These are phyloP conservation scores for Lithospermum erythrorhizon DNA, from an alignment of 257 asterid genomes.

Conservation along the genomic window DNA sequence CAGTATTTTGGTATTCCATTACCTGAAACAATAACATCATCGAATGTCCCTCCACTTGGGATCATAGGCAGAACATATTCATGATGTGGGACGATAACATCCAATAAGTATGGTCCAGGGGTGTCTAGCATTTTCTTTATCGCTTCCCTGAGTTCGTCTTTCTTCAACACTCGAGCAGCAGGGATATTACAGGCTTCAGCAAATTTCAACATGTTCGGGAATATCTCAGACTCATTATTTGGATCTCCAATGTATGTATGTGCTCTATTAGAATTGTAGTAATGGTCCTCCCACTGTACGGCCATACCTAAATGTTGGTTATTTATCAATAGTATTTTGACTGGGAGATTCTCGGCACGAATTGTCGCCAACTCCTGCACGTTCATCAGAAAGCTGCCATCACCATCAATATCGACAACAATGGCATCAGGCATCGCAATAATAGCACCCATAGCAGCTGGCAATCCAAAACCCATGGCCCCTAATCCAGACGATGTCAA, in stretches of 20 bases:
- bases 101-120: not conserved
- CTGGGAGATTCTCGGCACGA: slow-evolving; percentile 1
- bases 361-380: not conserved
- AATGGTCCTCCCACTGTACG: slow-evolving; percentile 1
- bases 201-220: not conserved
- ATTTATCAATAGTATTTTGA: not conserved
- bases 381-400: not conserved
- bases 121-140: not conserved
- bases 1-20: not conserved
- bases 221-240: not conserved
- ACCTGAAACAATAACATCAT: not conserved
- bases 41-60: not conserved
- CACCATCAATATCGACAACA: slow-evolving; percentile 1
- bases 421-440: not conserved
- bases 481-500: slow-evolving; percentile 2
- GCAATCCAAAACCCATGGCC: slow-evolving; percentile 2
- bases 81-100: slow-evolving; percentile 1
- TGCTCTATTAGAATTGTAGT: not conserved
- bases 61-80: not conserved
- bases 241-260: not conserved
- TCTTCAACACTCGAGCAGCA: not conserved
- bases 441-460: slow-evolving; percentile 1
- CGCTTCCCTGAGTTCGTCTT: not conserved
- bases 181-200: not conserved
- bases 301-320: slow-evolving; percentile 1